These are phyloP conservation scores for Debaryomycetaceae sp. DNA, from an alignment of 1,139 yeast species.

Conservation along the genomic window DNA sequence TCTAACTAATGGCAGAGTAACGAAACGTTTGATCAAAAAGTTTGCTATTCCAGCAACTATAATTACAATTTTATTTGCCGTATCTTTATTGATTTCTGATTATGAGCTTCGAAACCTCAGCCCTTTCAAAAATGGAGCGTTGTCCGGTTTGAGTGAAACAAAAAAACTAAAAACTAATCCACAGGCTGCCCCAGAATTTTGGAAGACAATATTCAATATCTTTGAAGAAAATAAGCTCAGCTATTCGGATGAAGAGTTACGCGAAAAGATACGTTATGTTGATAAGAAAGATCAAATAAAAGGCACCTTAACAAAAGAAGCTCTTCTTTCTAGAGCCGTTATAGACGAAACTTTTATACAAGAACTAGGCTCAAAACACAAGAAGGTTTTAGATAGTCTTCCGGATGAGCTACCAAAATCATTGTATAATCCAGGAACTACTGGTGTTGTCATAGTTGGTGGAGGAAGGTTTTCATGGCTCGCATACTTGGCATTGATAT, in stretches of 20 bases:
- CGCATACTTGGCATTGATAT: conserved; percentile 31
- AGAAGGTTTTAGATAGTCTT: conserved; percentile 17
- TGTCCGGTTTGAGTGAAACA: neutral
- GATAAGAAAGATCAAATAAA: conserved; percentile 20
- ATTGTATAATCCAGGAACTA: conserved; percentile 23
- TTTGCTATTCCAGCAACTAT: neutral
- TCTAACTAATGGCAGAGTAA: neutral
- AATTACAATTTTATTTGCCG: neutral
- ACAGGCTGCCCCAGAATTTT: conserved; percentile 15
- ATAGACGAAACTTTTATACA: conserved; percentile 21
- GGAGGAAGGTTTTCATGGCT: conserved; percentile 41
- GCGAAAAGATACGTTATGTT: conserved; percentile 21
- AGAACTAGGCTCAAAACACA: conserved; percentile 25
- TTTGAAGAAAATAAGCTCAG: conserved; percentile 14
- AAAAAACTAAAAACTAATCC: too few species aligned
- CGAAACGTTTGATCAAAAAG: neutral
- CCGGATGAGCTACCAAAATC: conserved; percentile 23
- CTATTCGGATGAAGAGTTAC: conserved; percentile 12
- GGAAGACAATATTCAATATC: conserved; percentile 20
- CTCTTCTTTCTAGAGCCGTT: conserved; percentile 27
- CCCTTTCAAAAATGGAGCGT: conserved; percentile 6
- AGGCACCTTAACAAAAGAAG: conserved; percentile 25
- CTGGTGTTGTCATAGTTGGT: conserved; percentile 38
- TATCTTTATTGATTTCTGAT: neutral
- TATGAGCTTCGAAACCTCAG: neutral